Conservation (phyloP, 1,284 basidiomycete species). For the Trametes polyzona region DNA sequence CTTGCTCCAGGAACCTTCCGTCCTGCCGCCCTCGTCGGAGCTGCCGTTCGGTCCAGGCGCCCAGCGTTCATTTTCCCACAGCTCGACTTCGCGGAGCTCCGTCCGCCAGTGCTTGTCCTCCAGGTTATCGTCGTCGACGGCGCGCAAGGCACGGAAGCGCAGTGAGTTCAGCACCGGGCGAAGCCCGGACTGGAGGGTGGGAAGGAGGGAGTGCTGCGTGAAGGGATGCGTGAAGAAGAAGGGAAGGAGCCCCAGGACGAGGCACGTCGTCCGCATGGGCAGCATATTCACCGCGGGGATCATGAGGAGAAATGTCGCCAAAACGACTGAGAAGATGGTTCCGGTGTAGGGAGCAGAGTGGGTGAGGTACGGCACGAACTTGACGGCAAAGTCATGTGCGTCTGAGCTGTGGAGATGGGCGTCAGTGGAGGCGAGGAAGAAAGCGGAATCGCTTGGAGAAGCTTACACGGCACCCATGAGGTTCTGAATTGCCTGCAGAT, state of each 20-base stretch:
- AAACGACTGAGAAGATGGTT: constrained; percentile 51
- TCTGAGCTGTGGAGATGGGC: constrained; percentile 60
- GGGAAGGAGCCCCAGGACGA: constrained; percentile 57
- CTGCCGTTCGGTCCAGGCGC: constrained; percentile 21
- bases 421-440: too few relatives aligned
- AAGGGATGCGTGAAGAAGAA: constrained; percentile 59
- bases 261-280: constrained; percentile 62
- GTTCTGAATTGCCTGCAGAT: constrained; percentile 80
- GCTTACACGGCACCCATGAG: constrained; percentile 76
- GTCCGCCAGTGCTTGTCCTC: constrained; percentile 64
- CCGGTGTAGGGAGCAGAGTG: constrained; percentile 58
- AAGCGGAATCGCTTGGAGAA: too few relatives aligned
- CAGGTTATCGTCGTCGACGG: constrained; percentile 67
- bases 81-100: constrained; percentile 66
- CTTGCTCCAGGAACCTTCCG: constrained; percentile 58
- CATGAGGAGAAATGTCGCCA: constrained; percentile 50
- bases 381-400: constrained; percentile 36
- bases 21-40: constrained; percentile 29
- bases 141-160: constrained; percentile 40
- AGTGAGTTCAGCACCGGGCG: constrained; percentile 24
- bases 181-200: constrained; percentile 30
- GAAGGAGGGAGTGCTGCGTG: constrained; percentile 37
- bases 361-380: constrained; percentile 45
- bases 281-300: constrained; percentile 51
- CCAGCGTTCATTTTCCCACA: constrained; percentile 81